These are phyloP conservation scores for Vitis cinerea DNA, from an alignment of 164 flowering plant genomes.

Conservation along the genomic window DNA sequence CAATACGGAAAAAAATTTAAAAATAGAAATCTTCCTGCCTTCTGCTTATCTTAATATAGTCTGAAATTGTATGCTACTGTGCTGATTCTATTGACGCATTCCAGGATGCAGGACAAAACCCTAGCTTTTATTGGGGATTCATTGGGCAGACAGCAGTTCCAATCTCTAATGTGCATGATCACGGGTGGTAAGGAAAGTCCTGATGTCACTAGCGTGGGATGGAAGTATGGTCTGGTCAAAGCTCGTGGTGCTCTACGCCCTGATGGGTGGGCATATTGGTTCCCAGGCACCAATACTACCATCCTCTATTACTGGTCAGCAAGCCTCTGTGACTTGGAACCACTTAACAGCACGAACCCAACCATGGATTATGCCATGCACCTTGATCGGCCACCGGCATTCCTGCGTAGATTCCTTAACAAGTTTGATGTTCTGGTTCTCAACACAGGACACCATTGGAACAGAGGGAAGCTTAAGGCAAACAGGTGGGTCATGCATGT, in stretches of 20 bases:
- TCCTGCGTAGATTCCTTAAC: conserved; percentile 45
- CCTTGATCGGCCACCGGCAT: conserved; percentile 75
- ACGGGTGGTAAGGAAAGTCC: conserved; percentile 56
- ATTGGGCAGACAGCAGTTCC: conserved; percentile 80
- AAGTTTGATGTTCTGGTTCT: conserved; percentile 63
- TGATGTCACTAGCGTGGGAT: conserved; percentile 63
- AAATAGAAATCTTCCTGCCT: too few relatives aligned
- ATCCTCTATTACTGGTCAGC: conserved; percentile 91
- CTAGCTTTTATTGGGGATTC: conserved; percentile 84
- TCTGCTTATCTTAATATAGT: not conserved
- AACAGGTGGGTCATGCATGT: conserved; percentile 81
- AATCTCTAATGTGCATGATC: conserved; percentile 85
- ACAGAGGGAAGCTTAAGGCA: conserved; percentile 66
- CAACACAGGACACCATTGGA: conserved; percentile 92
- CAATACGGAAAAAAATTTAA: too few relatives aligned
- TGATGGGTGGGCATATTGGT: conserved; percentile 80
- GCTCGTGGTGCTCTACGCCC: conserved; percentile 62
- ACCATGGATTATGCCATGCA: conserved; percentile 69
- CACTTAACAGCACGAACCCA: conserved; percentile 39
- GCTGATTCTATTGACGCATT: conserved; percentile 9
- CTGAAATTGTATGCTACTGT: not conserved
- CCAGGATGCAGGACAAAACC: conserved; percentile 76
- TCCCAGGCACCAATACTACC: conserved; percentile 67
- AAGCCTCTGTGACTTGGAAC: conserved; percentile 63
- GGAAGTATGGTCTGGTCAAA: conserved; percentile 60